These are phyloP conservation scores for Tricladium varicosporioides DNA, from an alignment of 2,329 filamentous ascomycete species.

Conservation along the genomic window DNA sequence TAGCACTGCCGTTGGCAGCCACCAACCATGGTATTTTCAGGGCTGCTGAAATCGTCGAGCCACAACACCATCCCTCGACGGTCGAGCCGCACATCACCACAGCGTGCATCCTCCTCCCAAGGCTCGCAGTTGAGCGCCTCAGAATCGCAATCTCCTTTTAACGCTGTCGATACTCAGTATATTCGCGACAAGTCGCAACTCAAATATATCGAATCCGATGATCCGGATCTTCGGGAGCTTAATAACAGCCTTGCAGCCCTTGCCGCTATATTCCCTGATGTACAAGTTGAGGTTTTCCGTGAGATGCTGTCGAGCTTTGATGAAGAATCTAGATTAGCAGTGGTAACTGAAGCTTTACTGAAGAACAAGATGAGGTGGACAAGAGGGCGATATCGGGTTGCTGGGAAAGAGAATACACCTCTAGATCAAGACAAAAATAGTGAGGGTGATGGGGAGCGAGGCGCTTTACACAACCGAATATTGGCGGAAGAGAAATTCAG, in stretches of 20 bases:
- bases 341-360: slow-evolving; percentile 74
- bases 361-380: slow-evolving; percentile 70
- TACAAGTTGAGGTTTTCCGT: slow-evolving; percentile 79
- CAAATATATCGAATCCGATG: slow-evolving; percentile 44
- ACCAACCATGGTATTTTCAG: slow-evolving; percentile 48
- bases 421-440: no score
- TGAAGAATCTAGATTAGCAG: slow-evolving; percentile 71
- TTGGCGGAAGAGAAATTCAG: slow-evolving; percentile 65
- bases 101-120: slow-evolving; percentile 27
- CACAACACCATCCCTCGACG: slow-evolving; percentile 31
- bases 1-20: slow-evolving; percentile 19
- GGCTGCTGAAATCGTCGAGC: slow-evolving; percentile 44
- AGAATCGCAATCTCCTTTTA: slow-evolving; percentile 13
- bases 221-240: slow-evolving; percentile 64
- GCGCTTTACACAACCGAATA: slow-evolving; percentile 37
- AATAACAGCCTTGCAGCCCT: slow-evolving; percentile 69
- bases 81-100: slow-evolving; percentile 25
- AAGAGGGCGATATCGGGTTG: slow-evolving; percentile 62
- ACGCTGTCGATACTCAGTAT: slow-evolving; percentile 36
- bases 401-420: slow-evolving; percentile 35
- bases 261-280: slow-evolving; percentile 71
- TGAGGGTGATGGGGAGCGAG: slow-evolving; percentile 1
- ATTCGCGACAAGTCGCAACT: slow-evolving; percentile 58
- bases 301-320: slow-evolving; percentile 76
- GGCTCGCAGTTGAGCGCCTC: slow-evolving; percentile 34